phyloP scores from a whole-genome alignment of 2,329 filamentous ascomycete species.

The Penicillium sp. region DNA sequence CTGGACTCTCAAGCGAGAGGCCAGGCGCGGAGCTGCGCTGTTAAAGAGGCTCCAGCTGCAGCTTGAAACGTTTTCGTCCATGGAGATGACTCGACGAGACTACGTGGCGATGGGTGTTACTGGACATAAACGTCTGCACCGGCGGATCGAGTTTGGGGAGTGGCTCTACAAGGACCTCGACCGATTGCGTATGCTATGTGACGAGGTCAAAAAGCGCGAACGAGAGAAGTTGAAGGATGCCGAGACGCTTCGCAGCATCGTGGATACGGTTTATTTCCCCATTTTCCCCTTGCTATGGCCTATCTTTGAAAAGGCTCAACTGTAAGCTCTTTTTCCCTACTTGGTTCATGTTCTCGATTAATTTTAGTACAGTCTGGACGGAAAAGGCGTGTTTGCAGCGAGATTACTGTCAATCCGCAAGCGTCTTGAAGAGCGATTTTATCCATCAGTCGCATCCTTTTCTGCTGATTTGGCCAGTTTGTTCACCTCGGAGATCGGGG shows the following conservation, averaged over 20 bases:
- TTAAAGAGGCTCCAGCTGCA: conserved; percentile 90
- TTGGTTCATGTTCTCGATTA: conserved; percentile 8
- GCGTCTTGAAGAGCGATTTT: conserved; percentile 52
- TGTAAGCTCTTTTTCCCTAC: conserved; percentile 55
- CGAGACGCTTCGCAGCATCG: conserved; percentile 68
- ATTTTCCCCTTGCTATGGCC: conserved; percentile 69
- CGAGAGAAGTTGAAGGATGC: conserved; percentile 68
- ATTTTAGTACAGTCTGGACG: conserved; percentile 40
- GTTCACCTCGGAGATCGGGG: conserved; percentile 50
- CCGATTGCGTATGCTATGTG: conserved; percentile 63
- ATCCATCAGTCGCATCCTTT: conserved; percentile 57
- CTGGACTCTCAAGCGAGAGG: conserved; percentile 95
- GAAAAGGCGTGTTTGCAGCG: conserved; percentile 50
- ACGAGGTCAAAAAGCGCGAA: conserved; percentile 69
- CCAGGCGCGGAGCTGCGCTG: conserved; percentile 80
- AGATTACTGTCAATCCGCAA: conserved; percentile 49
- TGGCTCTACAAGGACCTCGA: conserved; percentile 61
- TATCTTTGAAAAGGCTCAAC: conserved; percentile 71
- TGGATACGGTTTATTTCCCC: conserved; percentile 89
- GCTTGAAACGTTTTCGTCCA: conserved; percentile 92
- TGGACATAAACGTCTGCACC: conserved; percentile 68
- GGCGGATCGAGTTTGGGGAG: conserved; percentile 84
- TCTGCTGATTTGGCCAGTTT: conserved; percentile 53
- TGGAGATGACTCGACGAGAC: conserved; percentile 92
- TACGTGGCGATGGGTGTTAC: conserved; percentile 91